phyloP scores from a whole-genome alignment of 2,329 filamentous ascomycete genomes.

The Metarhizium sp. region DNA sequence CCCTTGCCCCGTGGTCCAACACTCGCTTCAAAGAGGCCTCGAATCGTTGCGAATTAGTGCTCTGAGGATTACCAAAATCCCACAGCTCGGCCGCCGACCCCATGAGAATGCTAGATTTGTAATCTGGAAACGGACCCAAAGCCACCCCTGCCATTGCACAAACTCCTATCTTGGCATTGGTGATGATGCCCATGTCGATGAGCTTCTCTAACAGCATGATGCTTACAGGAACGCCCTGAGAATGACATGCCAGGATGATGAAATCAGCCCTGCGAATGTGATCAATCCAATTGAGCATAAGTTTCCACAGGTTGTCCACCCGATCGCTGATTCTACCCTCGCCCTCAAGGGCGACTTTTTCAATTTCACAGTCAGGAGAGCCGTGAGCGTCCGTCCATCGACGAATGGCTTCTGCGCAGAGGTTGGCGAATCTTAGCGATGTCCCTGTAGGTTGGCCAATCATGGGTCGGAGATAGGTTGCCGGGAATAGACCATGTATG shows the following conservation, averaged over 20 bases:
- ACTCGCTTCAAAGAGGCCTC: constrained; percentile 64
- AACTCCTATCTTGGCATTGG: constrained; percentile 67
- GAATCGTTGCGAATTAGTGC: constrained; percentile 74
- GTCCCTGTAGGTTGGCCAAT: constrained; percentile 94
- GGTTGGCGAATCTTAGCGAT: constrained; percentile 84
- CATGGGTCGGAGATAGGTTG: constrained; percentile 75
- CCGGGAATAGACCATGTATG: constrained; percentile 89
- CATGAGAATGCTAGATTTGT: constrained; percentile 80
- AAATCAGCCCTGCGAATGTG: constrained; percentile 82
- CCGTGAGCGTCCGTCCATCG: constrained; percentile 71
- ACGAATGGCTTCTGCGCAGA: constrained; percentile 74
- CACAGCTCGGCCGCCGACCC: constrained; percentile 90
- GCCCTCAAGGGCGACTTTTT: constrained; percentile 89
- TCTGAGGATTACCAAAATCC: constrained; percentile 79
- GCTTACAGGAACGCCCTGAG: constrained; percentile 88
- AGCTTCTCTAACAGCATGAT: constrained; percentile 89
- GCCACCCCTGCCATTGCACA: constrained; percentile 90
- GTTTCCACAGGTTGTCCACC: constrained; percentile 87
- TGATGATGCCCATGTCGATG: constrained; percentile 80
- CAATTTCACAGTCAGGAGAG: constrained; percentile 69
- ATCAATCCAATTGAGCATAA: constrained; percentile 90
- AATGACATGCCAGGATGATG: constrained; percentile 86
- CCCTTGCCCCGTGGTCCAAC: constrained; percentile 68
- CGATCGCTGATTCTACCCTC: constrained; percentile 87
- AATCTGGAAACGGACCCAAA: constrained; percentile 84